Conservation (phyloP, 169 alveolate genomes). For the Cryptosporidium bovis region DNA sequence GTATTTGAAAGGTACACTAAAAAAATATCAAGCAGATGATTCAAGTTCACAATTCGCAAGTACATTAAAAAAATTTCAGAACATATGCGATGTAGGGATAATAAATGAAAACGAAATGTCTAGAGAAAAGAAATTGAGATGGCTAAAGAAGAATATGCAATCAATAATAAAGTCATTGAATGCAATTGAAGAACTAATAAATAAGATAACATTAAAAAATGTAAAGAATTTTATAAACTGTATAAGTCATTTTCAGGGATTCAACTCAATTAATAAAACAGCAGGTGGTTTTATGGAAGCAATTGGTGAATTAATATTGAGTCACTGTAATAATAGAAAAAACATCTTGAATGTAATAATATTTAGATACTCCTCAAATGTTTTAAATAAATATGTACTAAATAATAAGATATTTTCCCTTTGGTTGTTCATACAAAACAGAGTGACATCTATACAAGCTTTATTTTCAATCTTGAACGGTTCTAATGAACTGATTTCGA, state of each 20-base stretch:
- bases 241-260: constrained; percentile 48
- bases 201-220: constrained; percentile 4
- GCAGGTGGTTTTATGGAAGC: neutral
- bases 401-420: constrained; percentile 46
- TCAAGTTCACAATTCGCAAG: constrained; percentile 6
- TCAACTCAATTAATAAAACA: neutral
- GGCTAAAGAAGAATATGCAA: constrained; percentile 34
- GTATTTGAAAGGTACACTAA: neutral
- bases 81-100: constrained; percentile 27
- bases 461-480: constrained; percentile 7
- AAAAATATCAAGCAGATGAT: neutral
- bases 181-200: constrained; percentile 7
- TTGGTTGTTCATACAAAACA: constrained; percentile 49
- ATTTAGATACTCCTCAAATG: constrained; percentile 2
- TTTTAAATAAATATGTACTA: constrained; percentile 11
- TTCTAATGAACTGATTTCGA: constrained; percentile 14
- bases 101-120: neutral
- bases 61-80: constrained; percentile 34
- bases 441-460: constrained; percentile 26
- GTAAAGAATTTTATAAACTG: constrained; percentile 33
- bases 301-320: constrained; percentile 12
- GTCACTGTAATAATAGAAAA: constrained; percentile 35
- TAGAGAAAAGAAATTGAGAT: constrained; percentile 6
- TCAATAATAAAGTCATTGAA: constrained; percentile 6
- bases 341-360: constrained; percentile 18